Evolutionary conservation across 2,329 filamentous ascomycete genomes (phyloP), one percentile per base, ranked within the genome.

Genomic region (Monosporascus sp.): DNA sequence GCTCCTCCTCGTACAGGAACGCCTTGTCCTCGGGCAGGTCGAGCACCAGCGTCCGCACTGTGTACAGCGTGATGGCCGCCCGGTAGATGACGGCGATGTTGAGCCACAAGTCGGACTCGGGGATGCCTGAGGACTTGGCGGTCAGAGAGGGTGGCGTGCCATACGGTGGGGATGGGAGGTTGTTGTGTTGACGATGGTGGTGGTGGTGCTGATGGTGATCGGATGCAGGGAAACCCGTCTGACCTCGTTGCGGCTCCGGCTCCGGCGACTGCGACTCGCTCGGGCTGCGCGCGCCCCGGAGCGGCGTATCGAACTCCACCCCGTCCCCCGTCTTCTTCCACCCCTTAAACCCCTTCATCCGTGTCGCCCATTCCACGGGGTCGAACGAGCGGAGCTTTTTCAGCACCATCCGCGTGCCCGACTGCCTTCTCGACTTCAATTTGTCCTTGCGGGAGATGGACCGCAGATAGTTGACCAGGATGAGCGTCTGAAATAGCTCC

Each of bases 401-500:
- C 14, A 59, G 36, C 2, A 57, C 53, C 53, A 56, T 57, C 17
- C 55, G 49, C 31, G 55, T 57, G 14, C 53, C 51, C n/a, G 49
- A 47, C 19, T 56, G 53, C 36, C 55, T 50, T 34, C 51, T 40
- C 19, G 43, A 49, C 20, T 34, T 38, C 17, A 57, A 44, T 9
- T 37, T 46, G 14, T 49, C 26, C 24, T 52, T 55, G 14, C 16
- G 20, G 19, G 49, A 53, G 48, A 57, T 55, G n/a, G 53, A 51
- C 16, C 55, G 57, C 19, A 59, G 51, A 16, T 57, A 57, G 47
- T 59, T 59, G 49, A 54, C 40, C 4, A 57, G 44, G 16, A 57
- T 59, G 8, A 59, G 49, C 9, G 44, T 43, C 31, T 55, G 55
- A 44, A 57, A 57, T 5, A 59, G 31, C 20, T 57, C 55, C 26